A percentile compares a stretch with the other conserved stretches of the same genome.
Evolutionary conservation across 441 rosid genomes (phyloP).

Genomic region (Syzygium syzygioides): DNA sequence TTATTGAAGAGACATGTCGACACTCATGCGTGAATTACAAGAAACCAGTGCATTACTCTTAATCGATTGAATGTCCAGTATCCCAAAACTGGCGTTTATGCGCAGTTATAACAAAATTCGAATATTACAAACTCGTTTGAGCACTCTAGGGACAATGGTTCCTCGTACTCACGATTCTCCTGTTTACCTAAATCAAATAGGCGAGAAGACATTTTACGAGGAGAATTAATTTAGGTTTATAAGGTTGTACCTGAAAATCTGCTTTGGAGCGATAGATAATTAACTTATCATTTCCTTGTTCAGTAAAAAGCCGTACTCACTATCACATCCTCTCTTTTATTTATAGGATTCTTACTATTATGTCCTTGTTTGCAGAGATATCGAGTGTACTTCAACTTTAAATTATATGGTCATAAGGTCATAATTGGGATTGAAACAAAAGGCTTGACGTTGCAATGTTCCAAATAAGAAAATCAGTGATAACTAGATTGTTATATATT

Average conservation of each 20-base stretch:
- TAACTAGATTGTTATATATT: rapidly evolving
- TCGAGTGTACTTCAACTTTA: not conserved
- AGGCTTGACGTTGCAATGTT: not conserved
- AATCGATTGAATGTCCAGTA: not conserved
- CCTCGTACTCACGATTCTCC: not conserved
- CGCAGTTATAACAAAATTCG: too few relatives aligned
- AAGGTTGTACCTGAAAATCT: not conserved
- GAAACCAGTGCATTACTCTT: not conserved
- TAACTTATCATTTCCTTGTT: not conserved
- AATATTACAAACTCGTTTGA: not conserved
- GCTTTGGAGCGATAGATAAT: not conserved
- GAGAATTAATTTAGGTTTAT: not conserved
- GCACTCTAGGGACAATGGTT: not conserved
- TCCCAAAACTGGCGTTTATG: not conserved
- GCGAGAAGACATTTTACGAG: not conserved
- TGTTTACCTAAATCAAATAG: not conserved
- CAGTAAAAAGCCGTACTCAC: not conserved
- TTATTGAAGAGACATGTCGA: not conserved
- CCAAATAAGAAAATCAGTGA: rapidly evolving
- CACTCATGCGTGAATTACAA: not conserved
- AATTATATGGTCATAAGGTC: not conserved
- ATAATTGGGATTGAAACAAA: not conserved
- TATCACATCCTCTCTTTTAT: not conserved
- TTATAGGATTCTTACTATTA: not conserved
- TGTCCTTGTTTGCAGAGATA: not conserved